Evolutionary conservation across 345 rosid species (phyloP), one percentile per base, ranked within the genome.

Genomic region (Pistacia vera): DNA sequence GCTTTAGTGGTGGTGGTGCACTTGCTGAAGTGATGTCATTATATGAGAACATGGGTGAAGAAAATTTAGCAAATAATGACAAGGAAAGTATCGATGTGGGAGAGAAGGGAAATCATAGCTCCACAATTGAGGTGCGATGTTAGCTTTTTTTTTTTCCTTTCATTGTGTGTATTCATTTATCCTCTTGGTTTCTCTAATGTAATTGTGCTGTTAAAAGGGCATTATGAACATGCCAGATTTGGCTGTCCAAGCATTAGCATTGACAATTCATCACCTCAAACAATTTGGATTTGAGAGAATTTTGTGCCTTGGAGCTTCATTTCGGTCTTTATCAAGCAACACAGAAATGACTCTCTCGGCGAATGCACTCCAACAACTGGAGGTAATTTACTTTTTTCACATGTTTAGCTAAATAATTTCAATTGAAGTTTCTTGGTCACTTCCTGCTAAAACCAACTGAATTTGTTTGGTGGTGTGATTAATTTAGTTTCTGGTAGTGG

Each of bases 281-380:
- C 97, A 92, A 81, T 95, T 93, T 89, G 99, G 99, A 75, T 88
- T 92, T 73, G 96, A 93, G 84, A 88, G 91, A 82, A 88, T 95
- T 77, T 44, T 93, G 76, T 86, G 86, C 72, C 84, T 86, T 41
- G 96, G 93, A 72, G 86, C 91, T 63, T 90, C 98, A 62, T 81
- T 93, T 84, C 89, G 91, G 55, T 81, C 98, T 70, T 79, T 90
- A 78, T 85, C 95, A 76, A 86, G 91, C 88, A 86, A 75, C 63
- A 77, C 80, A 81, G 97, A 93, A 81, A 90, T 95, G 98, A 86
- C 73, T 73, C 93, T 95, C 77, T 90, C 97, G 54, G 93, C 92
- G 74, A 93, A 95, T 82, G 86, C 95, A 52, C 84, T 95, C 82
- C 96, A 95, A 79, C 99, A 95, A 67, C 83, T 93, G 85, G 99